phyloP scores from a whole-genome alignment of 805 yeast genomes.

The Sugiyamaella marilandica region DNA sequence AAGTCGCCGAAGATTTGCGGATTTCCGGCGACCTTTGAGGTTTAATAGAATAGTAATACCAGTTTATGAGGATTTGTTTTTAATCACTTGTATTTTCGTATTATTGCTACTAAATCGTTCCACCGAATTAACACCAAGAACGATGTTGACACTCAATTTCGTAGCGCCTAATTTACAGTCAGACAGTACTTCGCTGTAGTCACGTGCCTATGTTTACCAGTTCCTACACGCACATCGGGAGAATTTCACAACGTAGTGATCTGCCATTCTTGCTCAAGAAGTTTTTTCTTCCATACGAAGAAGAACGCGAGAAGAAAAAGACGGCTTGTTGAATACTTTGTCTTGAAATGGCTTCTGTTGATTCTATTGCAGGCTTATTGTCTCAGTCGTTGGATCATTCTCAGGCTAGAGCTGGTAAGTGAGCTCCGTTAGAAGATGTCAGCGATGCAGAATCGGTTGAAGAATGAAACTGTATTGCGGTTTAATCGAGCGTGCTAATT shows the following conservation, averaged over 20 bases:
- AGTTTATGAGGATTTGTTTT: no score
- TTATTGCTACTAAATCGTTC: no score
- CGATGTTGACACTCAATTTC: no score
- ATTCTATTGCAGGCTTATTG: slow-evolving; percentile 27
- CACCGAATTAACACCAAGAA: no score
- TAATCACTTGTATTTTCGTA: no score
- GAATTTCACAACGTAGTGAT: neutral
- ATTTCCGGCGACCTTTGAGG: neutral
- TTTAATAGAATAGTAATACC: no score
- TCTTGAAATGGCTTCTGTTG: slow-evolving; percentile 9
- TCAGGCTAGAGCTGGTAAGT: slow-evolving; percentile 23
- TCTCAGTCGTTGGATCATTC: slow-evolving; percentile 26
- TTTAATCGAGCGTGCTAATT: neutral
- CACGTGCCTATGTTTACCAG: neutral
- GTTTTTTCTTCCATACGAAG: neutral
- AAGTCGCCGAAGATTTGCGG: neutral
- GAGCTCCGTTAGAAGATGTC: neutral
- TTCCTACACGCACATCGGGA: neutral
- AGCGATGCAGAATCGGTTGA: neutral
- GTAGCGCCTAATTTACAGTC: no score
- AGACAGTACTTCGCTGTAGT: no score
- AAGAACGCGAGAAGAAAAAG: neutral
- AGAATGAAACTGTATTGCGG: neutral
- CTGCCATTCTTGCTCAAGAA: neutral
- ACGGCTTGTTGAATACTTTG: neutral